A percentile compares a stretch with the other conserved stretches of the same genome.
Conservation (phyloP, 208 protist species). For the Angomonas deanei region DNA sequence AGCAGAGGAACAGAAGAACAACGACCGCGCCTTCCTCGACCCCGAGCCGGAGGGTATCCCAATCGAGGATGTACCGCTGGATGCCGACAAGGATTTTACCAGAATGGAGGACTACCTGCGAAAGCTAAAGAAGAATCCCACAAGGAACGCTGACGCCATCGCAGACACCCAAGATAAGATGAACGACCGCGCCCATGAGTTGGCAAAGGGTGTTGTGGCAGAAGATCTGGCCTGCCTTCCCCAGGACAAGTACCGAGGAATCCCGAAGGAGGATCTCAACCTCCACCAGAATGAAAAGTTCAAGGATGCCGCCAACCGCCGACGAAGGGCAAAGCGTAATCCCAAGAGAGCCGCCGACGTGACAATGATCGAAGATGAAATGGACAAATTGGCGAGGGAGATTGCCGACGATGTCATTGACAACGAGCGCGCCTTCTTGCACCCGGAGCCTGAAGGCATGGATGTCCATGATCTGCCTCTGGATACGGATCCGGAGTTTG, state of each 20-base stretch:
- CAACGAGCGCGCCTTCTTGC: conserved; percentile 69
- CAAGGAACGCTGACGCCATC: conserved; percentile 48
- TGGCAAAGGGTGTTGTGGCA: conserved; percentile 49
- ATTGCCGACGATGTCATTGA: conserved; percentile 64
- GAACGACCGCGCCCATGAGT: conserved; percentile 63
- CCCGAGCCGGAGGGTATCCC: conserved; percentile 66
- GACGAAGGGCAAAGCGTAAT: conserved; percentile 16
- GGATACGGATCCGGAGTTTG: conserved; percentile 70
- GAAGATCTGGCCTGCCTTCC: conserved; percentile 56
- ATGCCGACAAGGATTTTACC: conserved; percentile 49
- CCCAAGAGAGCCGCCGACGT: conserved; percentile 5
- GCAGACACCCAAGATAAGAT: conserved; percentile 62
- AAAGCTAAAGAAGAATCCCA: conserved; percentile 58
- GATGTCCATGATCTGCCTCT: conserved; percentile 57
- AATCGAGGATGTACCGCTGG: conserved; percentile 46
- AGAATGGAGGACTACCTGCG: conserved; percentile 56
- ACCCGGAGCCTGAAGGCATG: conserved; percentile 73
- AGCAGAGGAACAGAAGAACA: conserved; percentile 35
- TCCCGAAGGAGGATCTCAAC: conserved; percentile 62
- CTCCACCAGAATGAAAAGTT: conserved; percentile 68
- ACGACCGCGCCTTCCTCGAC: conserved; percentile 62
- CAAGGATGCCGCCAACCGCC: conserved; percentile 48
- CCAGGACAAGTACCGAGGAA: conserved; percentile 45
- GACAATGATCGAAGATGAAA: conserved; percentile 30
- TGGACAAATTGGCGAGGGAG: conserved; percentile 49